These are phyloP conservation scores for Moringa oleifera DNA, from an alignment of 345 rosid species.

Conservation along the genomic window DNA sequence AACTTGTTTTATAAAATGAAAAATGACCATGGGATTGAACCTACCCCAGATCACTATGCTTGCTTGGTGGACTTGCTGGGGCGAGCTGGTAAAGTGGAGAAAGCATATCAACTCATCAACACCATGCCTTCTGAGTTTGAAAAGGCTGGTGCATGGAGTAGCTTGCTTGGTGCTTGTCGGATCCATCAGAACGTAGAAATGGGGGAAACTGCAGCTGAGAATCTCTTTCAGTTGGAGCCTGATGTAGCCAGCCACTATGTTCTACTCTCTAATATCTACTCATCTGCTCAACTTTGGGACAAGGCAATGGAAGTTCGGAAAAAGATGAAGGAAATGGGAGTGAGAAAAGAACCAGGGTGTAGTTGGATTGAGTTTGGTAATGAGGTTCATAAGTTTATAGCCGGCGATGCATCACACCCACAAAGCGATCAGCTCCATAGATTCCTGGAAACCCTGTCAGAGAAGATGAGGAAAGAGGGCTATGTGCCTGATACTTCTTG, in stretches of 20 bases:
- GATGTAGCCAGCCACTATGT: slow-evolving; percentile 86
- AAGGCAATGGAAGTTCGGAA: slow-evolving; percentile 68
- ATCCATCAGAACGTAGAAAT: slow-evolving; percentile 62
- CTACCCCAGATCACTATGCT: slow-evolving; percentile 76
- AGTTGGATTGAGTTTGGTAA: slow-evolving; percentile 82
- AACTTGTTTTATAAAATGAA: slow-evolving; percentile 64
- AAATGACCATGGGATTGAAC: slow-evolving; percentile 44
- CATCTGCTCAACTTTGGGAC: slow-evolving; percentile 74
- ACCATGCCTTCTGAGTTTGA: slow-evolving; percentile 49
- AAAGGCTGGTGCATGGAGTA: slow-evolving; percentile 77
- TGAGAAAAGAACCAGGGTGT: slow-evolving; percentile 89
- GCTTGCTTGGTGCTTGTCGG: slow-evolving; percentile 81
- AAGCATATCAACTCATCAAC: slow-evolving; percentile 52
- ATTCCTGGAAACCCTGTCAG: slow-evolving; percentile 53
- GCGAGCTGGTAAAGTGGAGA: slow-evolving; percentile 63
- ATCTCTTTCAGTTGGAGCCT: slow-evolving; percentile 67
- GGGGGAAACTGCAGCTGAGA: slow-evolving; percentile 67
- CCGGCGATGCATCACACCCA: slow-evolving; percentile 75
- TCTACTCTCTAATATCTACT: slow-evolving; percentile 74
- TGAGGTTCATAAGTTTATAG: slow-evolving; percentile 73
- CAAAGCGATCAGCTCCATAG: slow-evolving; percentile 57
- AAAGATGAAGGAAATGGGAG: slow-evolving; percentile 73
- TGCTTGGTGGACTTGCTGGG: slow-evolving; percentile 90
- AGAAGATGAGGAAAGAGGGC: slow-evolving; percentile 70
- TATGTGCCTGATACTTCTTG: slow-evolving; percentile 84